Base-by-base conservation (phyloP, 805 yeast genomes). In the Ogataea pilisensis region DNA sequence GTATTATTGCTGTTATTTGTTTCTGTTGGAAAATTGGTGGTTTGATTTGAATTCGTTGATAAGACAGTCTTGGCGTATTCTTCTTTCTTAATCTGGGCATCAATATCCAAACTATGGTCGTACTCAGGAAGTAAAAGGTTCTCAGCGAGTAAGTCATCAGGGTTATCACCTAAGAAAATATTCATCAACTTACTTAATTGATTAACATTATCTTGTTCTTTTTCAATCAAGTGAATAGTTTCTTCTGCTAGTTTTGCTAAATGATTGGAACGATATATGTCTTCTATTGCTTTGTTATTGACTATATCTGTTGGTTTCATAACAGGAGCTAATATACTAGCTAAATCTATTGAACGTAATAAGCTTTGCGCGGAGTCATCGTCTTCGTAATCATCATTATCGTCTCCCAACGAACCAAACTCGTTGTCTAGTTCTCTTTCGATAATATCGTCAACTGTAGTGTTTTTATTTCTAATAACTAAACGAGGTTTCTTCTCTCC, bases 111-210 rank as follows among this genome's bases (percentile, higher is more conserved):
- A 25, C 80, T 77, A 53, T 83, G 89, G 53, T 86, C 85, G 54
- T 85, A 85, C 21, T 64, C 70, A 2, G 88, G 83, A 26, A 89
- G 67, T 19, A 78, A 75, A 61, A 90, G 60, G 35, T 78, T 76
- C 18, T 75, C 78, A 27, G 85, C 86, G 17, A 78, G 66, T 30
- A 83, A 63, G 41, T 78, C 79, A 33, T 70, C 70, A 48, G 95
- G 85, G 57, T 87, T 91, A 57, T 91, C 98, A 4, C 97, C 96
- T 37, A 91, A 69, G 50, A 91, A 78, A 1, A 85, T 80, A 46
- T 82, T 85, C 63, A 93, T 72, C 34, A 91, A 69, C 53, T 78
- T 78, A 33, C 83, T 76, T 39, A 89, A 67, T 54, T 80, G 76
- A 43, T 80, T 78, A n/a, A 85, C 84, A 27, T 80, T 81, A 21